A percentile compares a stretch with the other conserved stretches of the same genome.
phyloP scores from a whole-genome alignment of 768 basidiomycete species.

The Suillus plorans region DNA sequence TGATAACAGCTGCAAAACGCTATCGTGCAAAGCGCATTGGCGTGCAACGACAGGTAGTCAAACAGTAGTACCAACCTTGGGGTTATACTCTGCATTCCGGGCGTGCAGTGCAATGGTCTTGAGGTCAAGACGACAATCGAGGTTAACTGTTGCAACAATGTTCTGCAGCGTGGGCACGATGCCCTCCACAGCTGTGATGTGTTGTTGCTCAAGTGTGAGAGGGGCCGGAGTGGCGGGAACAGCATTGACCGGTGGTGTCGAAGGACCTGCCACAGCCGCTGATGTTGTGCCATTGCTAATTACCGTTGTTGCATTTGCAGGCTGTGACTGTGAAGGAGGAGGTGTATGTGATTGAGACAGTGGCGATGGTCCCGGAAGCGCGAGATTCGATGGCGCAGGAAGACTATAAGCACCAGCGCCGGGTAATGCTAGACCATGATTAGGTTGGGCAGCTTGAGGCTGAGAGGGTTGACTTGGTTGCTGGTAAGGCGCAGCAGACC shows the following conservation, averaged over 20 bases:
- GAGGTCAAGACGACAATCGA: conserved; percentile 93
- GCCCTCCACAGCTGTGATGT: conserved; percentile 95
- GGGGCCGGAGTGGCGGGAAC: conserved; percentile 69
- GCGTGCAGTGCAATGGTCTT: conserved; percentile 99
- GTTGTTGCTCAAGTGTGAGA: conserved; percentile 85
- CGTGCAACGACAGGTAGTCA: conserved; percentile 40
- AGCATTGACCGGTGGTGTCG: conserved; percentile 50
- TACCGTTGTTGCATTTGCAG: conserved; percentile 29
- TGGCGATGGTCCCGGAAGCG: conserved; percentile 57
- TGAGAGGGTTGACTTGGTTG: conserved; percentile 44
- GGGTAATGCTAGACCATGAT: conserved; percentile 60
- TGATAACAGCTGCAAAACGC: conserved; percentile 99
- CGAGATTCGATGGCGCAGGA: conserved; percentile 41
- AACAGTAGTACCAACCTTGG: conserved; percentile 83
- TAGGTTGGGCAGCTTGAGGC: conserved; percentile 33
- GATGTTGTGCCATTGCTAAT: conserved; percentile 30
- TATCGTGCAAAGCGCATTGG: conserved; percentile 69
- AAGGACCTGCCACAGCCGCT: conserved; percentile 56
- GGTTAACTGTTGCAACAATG: conserved; percentile 98
- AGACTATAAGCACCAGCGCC: conserved; percentile 45
- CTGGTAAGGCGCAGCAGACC: conserved; percentile 50
- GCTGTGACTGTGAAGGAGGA: conserved; percentile 27
- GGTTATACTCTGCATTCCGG: conserved; percentile 98
- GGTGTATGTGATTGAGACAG: conserved; percentile 44
- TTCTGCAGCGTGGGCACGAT: conserved; percentile 99